Evolutionary conservation across 1,139 yeast species (phyloP).

Genomic region (Saccharomyces hybrid): DNA sequence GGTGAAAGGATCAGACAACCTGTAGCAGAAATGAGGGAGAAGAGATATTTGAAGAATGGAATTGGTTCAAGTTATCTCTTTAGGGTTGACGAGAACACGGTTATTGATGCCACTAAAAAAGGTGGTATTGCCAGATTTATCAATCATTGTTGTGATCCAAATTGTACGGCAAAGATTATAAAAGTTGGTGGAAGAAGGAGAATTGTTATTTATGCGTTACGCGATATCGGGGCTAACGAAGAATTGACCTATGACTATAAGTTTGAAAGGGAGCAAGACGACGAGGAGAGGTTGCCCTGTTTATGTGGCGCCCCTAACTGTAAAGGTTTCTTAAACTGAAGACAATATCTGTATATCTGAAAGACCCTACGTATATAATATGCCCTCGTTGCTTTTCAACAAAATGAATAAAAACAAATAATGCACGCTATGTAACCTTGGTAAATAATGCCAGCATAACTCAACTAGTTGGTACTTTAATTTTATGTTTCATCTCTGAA

Average conservation of each 20-base stretch:
- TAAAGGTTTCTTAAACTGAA: conserved; percentile 76
- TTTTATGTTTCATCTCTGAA: background rate
- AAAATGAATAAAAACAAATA: background rate
- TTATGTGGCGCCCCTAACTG: conserved; percentile 93
- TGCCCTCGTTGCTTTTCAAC: background rate
- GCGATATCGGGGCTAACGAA: conserved; percentile 84
- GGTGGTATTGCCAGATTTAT: conserved; percentile 96
- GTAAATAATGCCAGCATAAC: background rate
- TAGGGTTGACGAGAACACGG: conserved; percentile 88
- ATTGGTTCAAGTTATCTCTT: conserved; percentile 92
- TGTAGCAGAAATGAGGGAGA: conserved; percentile 89
- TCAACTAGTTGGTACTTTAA: no score
- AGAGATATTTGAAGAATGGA: conserved; percentile 78
- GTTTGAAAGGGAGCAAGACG: conserved; percentile 86
- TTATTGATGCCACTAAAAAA: conserved; percentile 92
- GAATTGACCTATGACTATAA: conserved; percentile 94
- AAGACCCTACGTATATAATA: no score
- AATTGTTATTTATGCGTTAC: conserved; percentile 87
- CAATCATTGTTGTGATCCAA: conserved; percentile 95
- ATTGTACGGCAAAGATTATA: conserved; percentile 94
- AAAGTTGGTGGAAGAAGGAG: conserved; percentile 91
- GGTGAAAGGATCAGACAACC: conserved; percentile 94
- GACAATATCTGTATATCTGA: no score
- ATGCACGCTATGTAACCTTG: background rate
- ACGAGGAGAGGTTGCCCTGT: conserved; percentile 84